Base-by-base conservation (phyloP, 2,329 filamentous ascomycete genomes). In the Ascochyta lentis region DNA sequence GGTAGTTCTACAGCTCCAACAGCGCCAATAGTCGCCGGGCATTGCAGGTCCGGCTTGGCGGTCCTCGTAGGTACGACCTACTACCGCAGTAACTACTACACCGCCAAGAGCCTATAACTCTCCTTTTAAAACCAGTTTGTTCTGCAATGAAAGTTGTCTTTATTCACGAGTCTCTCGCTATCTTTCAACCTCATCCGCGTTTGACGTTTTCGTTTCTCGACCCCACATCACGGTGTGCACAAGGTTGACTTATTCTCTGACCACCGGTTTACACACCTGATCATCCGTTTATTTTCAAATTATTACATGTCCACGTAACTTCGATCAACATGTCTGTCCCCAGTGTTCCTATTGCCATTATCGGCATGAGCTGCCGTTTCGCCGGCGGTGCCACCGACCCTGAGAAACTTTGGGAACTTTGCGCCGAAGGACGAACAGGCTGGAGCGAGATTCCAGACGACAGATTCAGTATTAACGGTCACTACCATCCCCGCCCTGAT, bases 321-420 rank as follows among this genome's bases (percentile, higher is more conserved):
- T 3, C n/a, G 24, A 29, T 23, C 45, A 48, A 23, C 8, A 47
- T 48, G 45, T 31, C 45, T 13, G 22, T 9, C 7, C 37, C 37
- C 19, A 24, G 16, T 24, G 12, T 24, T 13, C 56, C 56, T 6
- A 59, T 58, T 40, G 75, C 73, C 19, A 69, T 77, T 22, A 60
- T 77, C 34, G 75, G 75, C 7, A 58, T 71, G 44, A 68, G 71
- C 15, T 76, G 73, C 56, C 64, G 73, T 34, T 62, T 76, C 22
- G 70, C 74, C 9, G 68, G 57, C 4, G 63, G 66, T 23, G 49
- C 34, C 15, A 65, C 61, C 13, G 40, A 45, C 27, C 70, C 71
- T 12, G 65, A 71, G 19, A 67, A 67, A 8, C 71, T 75, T 24
- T 76, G 74, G 74, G 54, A 72, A 16, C 51, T 77, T n/a, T 58